Evolutionary conservation across 108 stramenopile genomes (phyloP).

Genomic region (Epipyxis sp.): DNA sequence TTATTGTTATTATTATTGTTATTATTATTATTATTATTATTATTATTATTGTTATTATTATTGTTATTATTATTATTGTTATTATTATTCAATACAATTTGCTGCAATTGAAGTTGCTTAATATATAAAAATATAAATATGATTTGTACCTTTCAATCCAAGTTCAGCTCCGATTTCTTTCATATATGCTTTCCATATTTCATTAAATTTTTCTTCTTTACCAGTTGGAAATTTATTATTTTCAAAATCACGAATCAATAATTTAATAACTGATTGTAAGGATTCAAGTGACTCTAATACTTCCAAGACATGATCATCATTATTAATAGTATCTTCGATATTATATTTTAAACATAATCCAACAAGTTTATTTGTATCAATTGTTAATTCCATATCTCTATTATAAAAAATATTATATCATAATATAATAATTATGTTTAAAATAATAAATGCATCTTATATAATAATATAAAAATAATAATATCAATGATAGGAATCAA

Average conservation of each 20-base stretch:
- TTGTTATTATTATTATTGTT: too few relatives aligned
- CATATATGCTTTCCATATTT: conserved; percentile 19
- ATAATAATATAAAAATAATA: too few relatives aligned
- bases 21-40: conserved; percentile 77
- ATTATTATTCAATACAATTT: too few relatives aligned
- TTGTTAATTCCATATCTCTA: conserved; percentile 2
- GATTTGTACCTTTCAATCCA: conserved; percentile 15
- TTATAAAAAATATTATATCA: too few relatives aligned
- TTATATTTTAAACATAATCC: neutral
- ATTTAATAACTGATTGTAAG: neutral
- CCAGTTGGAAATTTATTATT: neutral
- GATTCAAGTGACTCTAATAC: neutral
- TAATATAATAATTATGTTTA: too few relatives aligned
- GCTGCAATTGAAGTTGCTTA: too few relatives aligned
- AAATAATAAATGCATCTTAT: too few relatives aligned
- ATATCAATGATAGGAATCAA: too few relatives aligned
- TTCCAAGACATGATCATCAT: neutral
- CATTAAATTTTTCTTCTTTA: neutral
- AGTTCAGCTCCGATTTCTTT: neutral
- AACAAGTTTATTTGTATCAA: conserved; percentile 4
- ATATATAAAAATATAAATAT: too few relatives aligned
- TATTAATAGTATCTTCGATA: neutral
- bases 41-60: too few relatives aligned
- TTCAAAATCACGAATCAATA: neutral
- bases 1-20: conserved; percentile 73